These are phyloP conservation scores for Silene conica DNA, from an alignment of 148 eudicot genomes.

Conservation along the genomic window DNA sequence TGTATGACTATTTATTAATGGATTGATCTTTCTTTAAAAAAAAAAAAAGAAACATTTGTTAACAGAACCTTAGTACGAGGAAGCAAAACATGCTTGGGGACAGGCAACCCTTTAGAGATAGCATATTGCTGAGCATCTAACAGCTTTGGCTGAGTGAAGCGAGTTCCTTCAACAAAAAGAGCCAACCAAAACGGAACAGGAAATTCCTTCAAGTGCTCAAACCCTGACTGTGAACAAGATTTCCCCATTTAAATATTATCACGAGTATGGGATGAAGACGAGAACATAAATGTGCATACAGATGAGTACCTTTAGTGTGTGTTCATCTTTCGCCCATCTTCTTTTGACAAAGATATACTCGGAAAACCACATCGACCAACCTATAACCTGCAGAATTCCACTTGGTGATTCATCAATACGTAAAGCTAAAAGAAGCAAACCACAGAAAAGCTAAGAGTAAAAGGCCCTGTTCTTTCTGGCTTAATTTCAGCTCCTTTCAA, in stretches of 20 bases:
- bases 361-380: constrained; percentile 98
- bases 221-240: constrained; percentile 38
- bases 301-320: constrained; percentile 55
- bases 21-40: too few relatives aligned
- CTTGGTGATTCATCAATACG: not conserved
- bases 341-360: constrained; percentile 88
- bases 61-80: constrained; percentile 61
- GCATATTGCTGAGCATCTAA: constrained; percentile 66
- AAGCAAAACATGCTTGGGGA: constrained; percentile 60
- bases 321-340: constrained; percentile 83
- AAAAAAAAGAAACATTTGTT: not conserved
- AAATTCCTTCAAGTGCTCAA: constrained; percentile 51
- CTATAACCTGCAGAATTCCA: constrained; percentile 59
- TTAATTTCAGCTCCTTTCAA: too few relatives aligned
- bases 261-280: not conserved
- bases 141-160: constrained; percentile 57
- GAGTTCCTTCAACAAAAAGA: constrained; percentile 66
- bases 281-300: not conserved
- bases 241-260: constrained; percentile 4
- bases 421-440: not conserved
- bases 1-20: too few relatives aligned
- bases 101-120: constrained; percentile 41
- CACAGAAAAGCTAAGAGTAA: not conserved
- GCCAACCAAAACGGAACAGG: constrained; percentile 66
- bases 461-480: too few relatives aligned